phyloP scores from a whole-genome alignment of 495 filamentous ascomycete genomes.

The Lasiosphaeris hirsuta region DNA sequence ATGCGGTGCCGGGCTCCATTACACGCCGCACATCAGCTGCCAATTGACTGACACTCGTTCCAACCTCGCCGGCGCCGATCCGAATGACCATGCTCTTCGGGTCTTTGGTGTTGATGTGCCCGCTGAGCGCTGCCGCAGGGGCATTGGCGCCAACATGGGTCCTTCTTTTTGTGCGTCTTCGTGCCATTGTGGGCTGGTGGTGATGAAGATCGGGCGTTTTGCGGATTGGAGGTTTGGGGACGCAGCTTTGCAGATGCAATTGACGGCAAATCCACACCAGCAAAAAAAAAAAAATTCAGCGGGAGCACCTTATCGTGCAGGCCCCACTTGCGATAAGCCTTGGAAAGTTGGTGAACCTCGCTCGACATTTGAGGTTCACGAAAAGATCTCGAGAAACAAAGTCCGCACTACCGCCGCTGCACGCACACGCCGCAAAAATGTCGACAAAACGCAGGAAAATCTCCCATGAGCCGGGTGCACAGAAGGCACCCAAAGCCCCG shows the following conservation, averaged over 20 bases:
- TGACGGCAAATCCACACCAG: neutral
- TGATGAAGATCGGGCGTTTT: constrained; percentile 8
- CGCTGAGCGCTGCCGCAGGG: constrained; percentile 42
- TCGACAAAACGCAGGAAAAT: constrained; percentile 29
- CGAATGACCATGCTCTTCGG: constrained; percentile 99
- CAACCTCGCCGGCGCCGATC: constrained; percentile 90
- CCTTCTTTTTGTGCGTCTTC: constrained; percentile 79
- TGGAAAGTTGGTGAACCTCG: constrained; percentile 13
- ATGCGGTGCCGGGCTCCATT: constrained; percentile 94
- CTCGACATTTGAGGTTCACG: neutral
- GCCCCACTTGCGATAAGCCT: constrained; percentile 29
- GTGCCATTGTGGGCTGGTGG: constrained; percentile 60
- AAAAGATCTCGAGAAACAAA: neutral
- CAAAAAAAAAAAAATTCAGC: constrained; percentile 36
- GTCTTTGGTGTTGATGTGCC: constrained; percentile 49
- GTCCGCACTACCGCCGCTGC: neutral
- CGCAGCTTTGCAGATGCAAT: neutral
- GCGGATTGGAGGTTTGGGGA: constrained; percentile 3
- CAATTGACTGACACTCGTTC: constrained; percentile 84
- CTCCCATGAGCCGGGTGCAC: constrained; percentile 8
- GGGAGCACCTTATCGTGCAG: constrained; percentile 29
- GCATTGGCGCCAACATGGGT: constrained; percentile 74
- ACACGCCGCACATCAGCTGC: constrained; percentile 87
- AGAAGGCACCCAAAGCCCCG: neutral
- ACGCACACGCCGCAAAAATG: constrained; percentile 15